Conservation (phyloP, 176 grass and related monocot genomes). For the Avena insularis region DNA sequence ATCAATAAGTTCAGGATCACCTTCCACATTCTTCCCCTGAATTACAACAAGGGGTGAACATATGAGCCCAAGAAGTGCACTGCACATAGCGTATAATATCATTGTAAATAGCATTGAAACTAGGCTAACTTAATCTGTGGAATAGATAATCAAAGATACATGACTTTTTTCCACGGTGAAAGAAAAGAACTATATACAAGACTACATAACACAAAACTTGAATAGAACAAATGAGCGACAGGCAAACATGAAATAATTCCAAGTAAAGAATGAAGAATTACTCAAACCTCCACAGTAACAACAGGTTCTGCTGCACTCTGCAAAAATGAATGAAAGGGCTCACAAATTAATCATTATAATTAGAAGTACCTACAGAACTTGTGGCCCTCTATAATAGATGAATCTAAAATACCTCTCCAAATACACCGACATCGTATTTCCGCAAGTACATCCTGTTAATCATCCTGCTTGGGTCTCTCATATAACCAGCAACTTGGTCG, state of each 20-base stretch:
- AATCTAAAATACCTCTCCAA: slow-evolving; percentile 70
- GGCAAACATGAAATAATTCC: slow-evolving; percentile 10
- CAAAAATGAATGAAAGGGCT: slow-evolving; percentile 37
- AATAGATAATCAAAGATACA: background rate
- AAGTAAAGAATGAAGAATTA: slow-evolving; percentile 32
- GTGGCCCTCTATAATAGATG: slow-evolving; percentile 3
- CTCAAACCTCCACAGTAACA: slow-evolving; percentile 64
- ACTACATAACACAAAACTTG: background rate
- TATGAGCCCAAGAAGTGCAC: slow-evolving; percentile 16
- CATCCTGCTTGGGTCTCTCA: slow-evolving; percentile 97
- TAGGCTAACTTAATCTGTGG: background rate
- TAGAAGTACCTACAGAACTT: slow-evolving; percentile 3
- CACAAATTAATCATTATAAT: slow-evolving; percentile 23
- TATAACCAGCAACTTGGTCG: slow-evolving; percentile 83
- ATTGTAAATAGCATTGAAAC: background rate
- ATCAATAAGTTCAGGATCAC: slow-evolving; percentile 75
- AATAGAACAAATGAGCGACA: slow-evolving; percentile 22
- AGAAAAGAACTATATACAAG: slow-evolving; percentile 15
- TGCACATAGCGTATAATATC: background rate
- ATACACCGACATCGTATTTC: slow-evolving; percentile 64
- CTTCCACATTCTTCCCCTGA: slow-evolving; percentile 55
- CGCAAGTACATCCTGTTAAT: slow-evolving; percentile 84
- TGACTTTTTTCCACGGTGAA: background rate
- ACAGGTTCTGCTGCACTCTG: slow-evolving; percentile 49
- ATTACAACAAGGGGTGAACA: slow-evolving; percentile 16